These are phyloP conservation scores for Backusella morwellensis DNA, from an alignment of 192 early-diverging fungal genomes.

Conservation along the genomic window DNA sequence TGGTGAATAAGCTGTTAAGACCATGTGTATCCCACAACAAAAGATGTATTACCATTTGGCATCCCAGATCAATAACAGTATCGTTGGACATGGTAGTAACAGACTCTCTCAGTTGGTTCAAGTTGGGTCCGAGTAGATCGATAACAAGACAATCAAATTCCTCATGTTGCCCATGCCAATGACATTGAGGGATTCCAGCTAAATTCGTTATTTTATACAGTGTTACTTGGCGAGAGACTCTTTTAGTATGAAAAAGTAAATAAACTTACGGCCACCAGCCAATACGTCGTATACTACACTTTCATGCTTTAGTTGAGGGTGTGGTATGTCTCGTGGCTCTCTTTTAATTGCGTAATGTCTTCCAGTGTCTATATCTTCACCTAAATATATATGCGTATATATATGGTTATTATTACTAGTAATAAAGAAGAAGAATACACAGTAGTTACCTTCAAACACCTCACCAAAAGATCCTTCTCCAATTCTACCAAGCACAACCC, in stretches of 20 bases:
- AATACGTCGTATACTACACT: conserved; percentile 42
- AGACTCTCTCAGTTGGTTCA: conserved; percentile 43
- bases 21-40: not conserved
- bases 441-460: conserved; percentile 49
- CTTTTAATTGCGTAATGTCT: conserved; percentile 52
- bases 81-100: conserved; percentile 41
- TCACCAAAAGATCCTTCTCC: conserved; percentile 60
- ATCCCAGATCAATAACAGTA: conserved; percentile 43
- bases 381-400: conserved; percentile 21
- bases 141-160: conserved; percentile 52
- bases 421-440: not conserved
- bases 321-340: conserved; percentile 34
- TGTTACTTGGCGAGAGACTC: not conserved
- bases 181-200: conserved; percentile 50
- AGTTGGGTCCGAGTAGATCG: conserved; percentile 54
- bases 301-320: conserved; percentile 53
- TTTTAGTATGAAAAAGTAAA: not conserved
- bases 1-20: not conserved
- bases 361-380: conserved; percentile 42
- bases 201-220: not conserved
- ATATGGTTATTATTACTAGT: not conserved
- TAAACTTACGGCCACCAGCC: conserved; percentile 42
- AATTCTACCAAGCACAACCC: conserved; percentile 51
- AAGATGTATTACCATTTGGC: conserved; percentile 44
- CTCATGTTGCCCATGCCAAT: conserved; percentile 54